Percentiles rank a stretch among this genome's conserved stretches.
Conservation (phyloP, 2,329 filamentous ascomycete genomes). For the Chaetothyriales sp. region DNA sequence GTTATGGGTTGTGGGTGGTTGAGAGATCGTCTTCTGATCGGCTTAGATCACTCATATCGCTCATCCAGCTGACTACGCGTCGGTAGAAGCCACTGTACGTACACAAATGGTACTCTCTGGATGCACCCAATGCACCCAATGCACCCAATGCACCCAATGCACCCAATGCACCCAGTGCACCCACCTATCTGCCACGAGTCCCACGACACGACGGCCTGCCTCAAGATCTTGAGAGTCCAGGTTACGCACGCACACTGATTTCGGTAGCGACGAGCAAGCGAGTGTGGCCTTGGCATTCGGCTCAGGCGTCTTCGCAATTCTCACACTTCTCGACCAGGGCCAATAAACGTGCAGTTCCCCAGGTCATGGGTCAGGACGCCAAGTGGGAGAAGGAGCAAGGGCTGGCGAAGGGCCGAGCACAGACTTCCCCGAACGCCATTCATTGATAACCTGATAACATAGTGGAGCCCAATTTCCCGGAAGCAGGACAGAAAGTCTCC, state of each 20-base stretch:
- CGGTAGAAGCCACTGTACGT: too few species aligned
- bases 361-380: background rate
- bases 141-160: too few species aligned
- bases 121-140: too few species aligned
- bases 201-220: too few species aligned
- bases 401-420: background rate
- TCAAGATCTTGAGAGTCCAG: too few species aligned
- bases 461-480: background rate
- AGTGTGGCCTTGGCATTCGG: background rate
- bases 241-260: background rate
- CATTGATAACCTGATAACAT: background rate
- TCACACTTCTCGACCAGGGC: background rate
- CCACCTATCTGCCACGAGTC: too few species aligned
- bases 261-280: background rate
- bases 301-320: background rate
- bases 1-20: too few species aligned
- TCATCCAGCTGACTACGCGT: too few species aligned
- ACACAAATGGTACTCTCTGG: too few species aligned
- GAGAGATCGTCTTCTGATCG: too few species aligned
- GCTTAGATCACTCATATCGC: too few species aligned
- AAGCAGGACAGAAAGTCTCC: background rate
- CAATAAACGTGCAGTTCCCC: background rate
- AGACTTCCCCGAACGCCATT: background rate
- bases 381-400: background rate
- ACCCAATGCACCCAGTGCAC: too few species aligned